Conservation (phyloP, 139 green algal genomes). For the Micromonas commoda region DNA sequence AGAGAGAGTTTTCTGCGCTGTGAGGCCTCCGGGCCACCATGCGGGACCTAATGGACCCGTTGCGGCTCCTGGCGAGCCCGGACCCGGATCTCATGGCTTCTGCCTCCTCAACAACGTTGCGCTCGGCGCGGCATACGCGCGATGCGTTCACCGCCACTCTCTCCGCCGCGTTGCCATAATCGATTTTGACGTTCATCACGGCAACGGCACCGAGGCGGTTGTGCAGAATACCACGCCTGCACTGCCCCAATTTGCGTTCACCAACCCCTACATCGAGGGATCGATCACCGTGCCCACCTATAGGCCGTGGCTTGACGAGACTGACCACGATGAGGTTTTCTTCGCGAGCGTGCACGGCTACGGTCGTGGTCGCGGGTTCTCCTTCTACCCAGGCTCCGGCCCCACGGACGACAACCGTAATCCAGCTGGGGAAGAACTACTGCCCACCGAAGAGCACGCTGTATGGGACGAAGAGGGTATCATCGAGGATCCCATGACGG, state of each 20-base stretch:
- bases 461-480: slow-evolving; percentile 10
- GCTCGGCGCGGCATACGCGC: slow-evolving; percentile 79
- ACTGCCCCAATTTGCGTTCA: slow-evolving; percentile 38
- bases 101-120: slow-evolving; percentile 92
- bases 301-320: slow-evolving; percentile 73
- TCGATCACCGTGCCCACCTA: slow-evolving; percentile 56
- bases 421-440: not conserved
- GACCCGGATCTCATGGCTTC: slow-evolving; percentile 74
- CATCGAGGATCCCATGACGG: not conserved
- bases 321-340: slow-evolving; percentile 76
- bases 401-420: slow-evolving; percentile 15
- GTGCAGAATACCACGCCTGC: slow-evolving; percentile 43
- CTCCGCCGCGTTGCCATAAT: slow-evolving; percentile 16
- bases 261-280: slow-evolving; percentile 64
- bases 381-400: slow-evolving; percentile 25
- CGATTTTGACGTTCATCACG: slow-evolving; percentile 92
- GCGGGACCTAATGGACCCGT: slow-evolving; percentile 66
- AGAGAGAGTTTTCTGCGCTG: slow-evolving; percentile 76
- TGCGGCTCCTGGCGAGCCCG: not conserved
- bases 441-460: not conserved
- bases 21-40: slow-evolving; percentile 85
- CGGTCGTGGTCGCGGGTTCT: not conserved
- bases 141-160: slow-evolving; percentile 64
- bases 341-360: slow-evolving; percentile 58
- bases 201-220: slow-evolving; percentile 79